Evolutionary conservation across 306 rosid species (phyloP).

Genomic region (Neltuma alba): DNA sequence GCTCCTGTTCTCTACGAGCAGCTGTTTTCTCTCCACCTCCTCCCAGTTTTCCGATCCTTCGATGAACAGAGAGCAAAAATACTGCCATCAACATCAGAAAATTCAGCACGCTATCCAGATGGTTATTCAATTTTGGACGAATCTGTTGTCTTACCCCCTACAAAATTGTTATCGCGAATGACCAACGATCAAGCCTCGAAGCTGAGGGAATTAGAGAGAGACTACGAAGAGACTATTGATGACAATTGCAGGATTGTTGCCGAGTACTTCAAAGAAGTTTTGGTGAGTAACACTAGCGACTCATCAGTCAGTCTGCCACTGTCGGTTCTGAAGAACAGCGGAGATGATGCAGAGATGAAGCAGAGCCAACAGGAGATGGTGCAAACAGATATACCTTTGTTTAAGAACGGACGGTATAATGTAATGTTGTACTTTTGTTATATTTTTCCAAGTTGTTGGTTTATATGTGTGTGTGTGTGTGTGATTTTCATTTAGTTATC

Average conservation of each 20-base stretch:
- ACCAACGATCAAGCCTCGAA: conserved; percentile 61
- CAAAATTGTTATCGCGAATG: conserved; percentile 70
- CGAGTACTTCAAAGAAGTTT: conserved; percentile 54
- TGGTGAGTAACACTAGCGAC: conserved; percentile 40
- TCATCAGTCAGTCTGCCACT: conserved; percentile 45
- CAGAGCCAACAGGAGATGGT: conserved; percentile 16
- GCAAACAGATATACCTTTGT: conserved; percentile 38
- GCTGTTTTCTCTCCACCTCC: conserved; percentile 69
- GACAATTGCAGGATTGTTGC: conserved; percentile 70
- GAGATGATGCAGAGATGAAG: conserved; percentile 27
- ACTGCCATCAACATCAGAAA: conserved; percentile 31
- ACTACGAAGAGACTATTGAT: conserved; percentile 63
- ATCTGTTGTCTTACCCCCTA: conserved; percentile 42
- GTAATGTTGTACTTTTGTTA: conserved; percentile 48
- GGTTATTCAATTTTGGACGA: conserved; percentile 48
- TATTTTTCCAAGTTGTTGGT: neutral
- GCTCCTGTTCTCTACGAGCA: conserved; percentile 70
- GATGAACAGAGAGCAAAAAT: conserved; percentile 58
- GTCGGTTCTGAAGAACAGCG: conserved; percentile 34
- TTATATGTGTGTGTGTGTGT: neutral
- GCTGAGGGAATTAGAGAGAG: conserved; percentile 70
- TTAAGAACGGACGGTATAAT: conserved; percentile 78
- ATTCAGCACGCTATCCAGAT: neutral
- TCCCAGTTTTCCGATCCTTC: conserved; percentile 64
- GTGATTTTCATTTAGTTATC: neutral